Conservation (phyloP, 495 filamentous ascomycete genomes). For the Hypoxylon cercidicola region DNA sequence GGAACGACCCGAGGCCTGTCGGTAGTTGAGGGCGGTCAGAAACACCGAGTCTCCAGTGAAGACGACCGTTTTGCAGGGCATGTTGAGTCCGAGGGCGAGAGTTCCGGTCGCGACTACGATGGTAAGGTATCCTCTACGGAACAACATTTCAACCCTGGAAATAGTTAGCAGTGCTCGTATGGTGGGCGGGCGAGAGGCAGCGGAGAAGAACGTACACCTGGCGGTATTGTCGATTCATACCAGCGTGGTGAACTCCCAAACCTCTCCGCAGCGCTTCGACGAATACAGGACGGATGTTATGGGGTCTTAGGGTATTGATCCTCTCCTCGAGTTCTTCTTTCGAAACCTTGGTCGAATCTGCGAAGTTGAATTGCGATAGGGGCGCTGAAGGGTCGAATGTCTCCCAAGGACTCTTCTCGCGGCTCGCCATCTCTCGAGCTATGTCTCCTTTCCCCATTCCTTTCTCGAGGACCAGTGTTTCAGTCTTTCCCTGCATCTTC, state of each 20-base stretch:
- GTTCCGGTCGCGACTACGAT: conserved; percentile 84
- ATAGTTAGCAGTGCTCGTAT: conserved; percentile 36
- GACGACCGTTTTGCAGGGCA: conserved; percentile 85
- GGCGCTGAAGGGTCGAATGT: conserved; percentile 73
- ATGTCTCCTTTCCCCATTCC: conserved; percentile 62
- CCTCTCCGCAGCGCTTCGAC: conserved; percentile 69
- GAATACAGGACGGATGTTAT: conserved; percentile 58
- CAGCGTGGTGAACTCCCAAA: conserved; percentile 80
- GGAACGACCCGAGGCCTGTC: conserved; percentile 79
- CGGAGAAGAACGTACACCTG: conserved; percentile 56
- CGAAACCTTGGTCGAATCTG: conserved; percentile 64
- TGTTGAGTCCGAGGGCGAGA: conserved; percentile 81
- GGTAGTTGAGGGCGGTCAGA: conserved; percentile 77
- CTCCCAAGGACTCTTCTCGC: conserved; percentile 65
- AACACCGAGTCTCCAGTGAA: conserved; percentile 78
- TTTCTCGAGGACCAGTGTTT: conserved; percentile 33
- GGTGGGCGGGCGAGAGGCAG: background rate
- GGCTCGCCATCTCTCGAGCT: conserved; percentile 61
- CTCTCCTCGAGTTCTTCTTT: conserved; percentile 63
- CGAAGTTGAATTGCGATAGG: conserved; percentile 70
- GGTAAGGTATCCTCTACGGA: conserved; percentile 75
- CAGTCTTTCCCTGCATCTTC: conserved; percentile 26
- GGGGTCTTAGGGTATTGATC: conserved; percentile 54
- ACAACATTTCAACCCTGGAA: conserved; percentile 71
- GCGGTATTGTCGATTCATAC: conserved; percentile 80